Evolutionary conservation across 2,329 filamentous ascomycete species (phyloP).

Genomic region (Colletotrichum tropicicola): DNA sequence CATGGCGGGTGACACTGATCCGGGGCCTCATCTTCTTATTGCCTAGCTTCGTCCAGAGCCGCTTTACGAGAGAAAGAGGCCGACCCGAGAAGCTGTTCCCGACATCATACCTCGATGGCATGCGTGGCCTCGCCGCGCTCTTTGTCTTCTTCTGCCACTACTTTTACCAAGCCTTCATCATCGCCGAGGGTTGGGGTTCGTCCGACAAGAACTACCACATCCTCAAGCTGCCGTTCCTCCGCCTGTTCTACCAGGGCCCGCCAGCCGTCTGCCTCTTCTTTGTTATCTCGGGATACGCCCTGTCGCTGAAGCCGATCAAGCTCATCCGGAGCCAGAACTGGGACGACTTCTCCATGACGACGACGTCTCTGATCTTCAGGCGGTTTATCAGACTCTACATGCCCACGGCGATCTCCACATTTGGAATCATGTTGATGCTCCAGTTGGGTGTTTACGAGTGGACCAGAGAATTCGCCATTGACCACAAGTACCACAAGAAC

Average conservation of each 20-base stretch:
- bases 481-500: slow-evolving; percentile 55
- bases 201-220: slow-evolving; percentile 53
- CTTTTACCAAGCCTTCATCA: slow-evolving; percentile 60
- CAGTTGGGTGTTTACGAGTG: slow-evolving; percentile 57
- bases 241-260: slow-evolving; percentile 63
- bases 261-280: slow-evolving; percentile 70
- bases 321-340: slow-evolving; percentile 49
- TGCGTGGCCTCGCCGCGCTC: slow-evolving; percentile 64
- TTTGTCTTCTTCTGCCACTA: slow-evolving; percentile 67
- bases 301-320: slow-evolving; percentile 63
- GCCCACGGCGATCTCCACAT: slow-evolving; percentile 59
- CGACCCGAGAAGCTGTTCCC: slow-evolving; percentile 54
- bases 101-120: slow-evolving; percentile 66
- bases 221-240: slow-evolving; percentile 62
- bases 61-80: slow-evolving; percentile 49
- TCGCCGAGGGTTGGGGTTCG: slow-evolving; percentile 60
- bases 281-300: slow-evolving; percentile 68
- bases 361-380: slow-evolving; percentile 61
- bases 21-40: slow-evolving; percentile 54
- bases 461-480: slow-evolving; percentile 55
- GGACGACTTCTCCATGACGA: slow-evolving; percentile 51
- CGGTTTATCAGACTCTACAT: slow-evolving; percentile 61
- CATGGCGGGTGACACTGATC: slow-evolving; percentile 47
- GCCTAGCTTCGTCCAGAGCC: slow-evolving; percentile 62
- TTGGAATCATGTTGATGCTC: slow-evolving; percentile 54